Base-by-base conservation (phyloP, 2,329 filamentous ascomycete species). In the Fusarium agapanthi region DNA sequence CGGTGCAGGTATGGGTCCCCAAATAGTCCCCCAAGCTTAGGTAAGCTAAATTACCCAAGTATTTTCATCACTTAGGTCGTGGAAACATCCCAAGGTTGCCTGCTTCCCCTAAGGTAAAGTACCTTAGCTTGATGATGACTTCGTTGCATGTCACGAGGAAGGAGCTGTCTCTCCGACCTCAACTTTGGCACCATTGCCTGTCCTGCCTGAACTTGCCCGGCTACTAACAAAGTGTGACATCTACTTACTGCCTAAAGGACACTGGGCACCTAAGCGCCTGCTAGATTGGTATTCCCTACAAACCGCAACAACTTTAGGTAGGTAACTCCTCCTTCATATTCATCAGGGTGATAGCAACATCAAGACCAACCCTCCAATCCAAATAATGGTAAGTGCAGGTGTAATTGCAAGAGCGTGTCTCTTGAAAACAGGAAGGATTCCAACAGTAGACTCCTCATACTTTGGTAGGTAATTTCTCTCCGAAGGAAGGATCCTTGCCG, bases 301-400 rank as follows among this genome's bases (percentile, higher is more conserved):
- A 38, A 22, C n/a, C 30, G 28, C 22, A 15, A n/a, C 18, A 43
- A 20, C 34, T 1, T 1, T 22, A 6, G 22, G 5, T 51, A 7
- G 32, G 6, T 45, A 6, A n/a, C 22, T 59, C 67, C 26, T 72
- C 44, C 35, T 54, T 34, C 24, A 20, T 38, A 20, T 26, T 38
- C n/a, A 15, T 32, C 24, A 20, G 47, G 24, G 32, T 13, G 22
- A 43, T 48, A 12, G 41, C 41, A 41, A 18, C 16, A 40, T n/a
- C 26, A 24, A 55, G 26, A 43, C 37, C 51, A 24, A 41, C 35
- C 12, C 16, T 43, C 30, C 10, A 16, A 34, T 26, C 12, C 38
- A 47, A 6, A 41, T 14, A 47, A 65, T 47, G 44, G 67, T 48
- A 66, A 59, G 65, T 56, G 53, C 65, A 40, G 63, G 30, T 58